These are phyloP conservation scores for Chaetomium sp. DNA, from an alignment of 2,329 filamentous ascomycete species.

Conservation along the genomic window DNA sequence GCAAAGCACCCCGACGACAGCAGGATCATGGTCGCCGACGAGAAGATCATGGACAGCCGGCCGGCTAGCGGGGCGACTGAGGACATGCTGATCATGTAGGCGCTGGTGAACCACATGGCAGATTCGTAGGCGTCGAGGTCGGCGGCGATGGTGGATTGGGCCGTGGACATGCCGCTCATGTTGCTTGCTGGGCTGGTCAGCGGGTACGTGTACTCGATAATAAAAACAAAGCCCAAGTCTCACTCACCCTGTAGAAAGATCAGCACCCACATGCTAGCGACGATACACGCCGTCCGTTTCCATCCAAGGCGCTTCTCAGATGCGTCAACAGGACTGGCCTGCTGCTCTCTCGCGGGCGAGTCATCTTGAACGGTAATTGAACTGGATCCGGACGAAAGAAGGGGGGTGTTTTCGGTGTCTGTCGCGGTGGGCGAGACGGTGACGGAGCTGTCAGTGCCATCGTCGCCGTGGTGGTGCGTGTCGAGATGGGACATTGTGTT, in stretches of 20 bases:
- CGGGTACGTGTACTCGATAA: not conserved
- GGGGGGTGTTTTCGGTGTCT: slow-evolving; percentile 26
- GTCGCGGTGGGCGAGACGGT: slow-evolving; percentile 19
- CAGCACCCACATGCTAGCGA: slow-evolving; percentile 47
- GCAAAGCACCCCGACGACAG: slow-evolving; percentile 52
- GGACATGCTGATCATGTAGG: slow-evolving; percentile 61
- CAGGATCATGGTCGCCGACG: slow-evolving; percentile 59
- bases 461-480: not conserved
- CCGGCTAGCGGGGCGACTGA: slow-evolving; percentile 63
- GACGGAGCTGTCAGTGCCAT: slow-evolving; percentile 14
- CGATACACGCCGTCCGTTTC: slow-evolving; percentile 39
- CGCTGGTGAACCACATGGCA: slow-evolving; percentile 74
- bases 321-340: not conserved
- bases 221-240: not conserved
- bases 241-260: slow-evolving; percentile 53
- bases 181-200: slow-evolving; percentile 46
- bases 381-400: slow-evolving; percentile 24
- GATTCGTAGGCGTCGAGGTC: slow-evolving; percentile 68
- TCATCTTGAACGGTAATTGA: slow-evolving; percentile 19
- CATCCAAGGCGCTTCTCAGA: slow-evolving; percentile 24
- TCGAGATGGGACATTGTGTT: not conserved
- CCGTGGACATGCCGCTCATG: slow-evolving; percentile 75
- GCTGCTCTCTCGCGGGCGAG: slow-evolving; percentile 7
- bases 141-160: slow-evolving; percentile 67
- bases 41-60: slow-evolving; percentile 67